Percentiles rank a stretch among this genome's conserved stretches.
Evolutionary conservation across 129 eudicot species (phyloP).

Genomic region (Artemisia argyi): DNA sequence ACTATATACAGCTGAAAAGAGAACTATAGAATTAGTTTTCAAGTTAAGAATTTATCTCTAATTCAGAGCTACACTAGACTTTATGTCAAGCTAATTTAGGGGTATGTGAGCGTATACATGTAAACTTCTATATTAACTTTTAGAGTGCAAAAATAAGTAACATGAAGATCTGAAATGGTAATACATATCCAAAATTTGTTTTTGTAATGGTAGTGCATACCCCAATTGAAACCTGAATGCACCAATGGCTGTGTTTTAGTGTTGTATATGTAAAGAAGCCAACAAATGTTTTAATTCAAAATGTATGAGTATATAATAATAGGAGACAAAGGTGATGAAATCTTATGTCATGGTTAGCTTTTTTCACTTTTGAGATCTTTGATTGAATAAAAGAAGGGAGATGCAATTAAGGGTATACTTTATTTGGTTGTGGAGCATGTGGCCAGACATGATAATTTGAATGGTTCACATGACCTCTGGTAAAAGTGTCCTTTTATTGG

Average conservation of each 20-base stretch:
- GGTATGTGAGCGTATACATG: no score
- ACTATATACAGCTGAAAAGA: background rate
- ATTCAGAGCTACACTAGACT: conserved; percentile 17
- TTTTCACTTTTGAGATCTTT: conserved; percentile 34
- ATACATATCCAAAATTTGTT: background rate
- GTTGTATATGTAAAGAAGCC: conserved; percentile 12
- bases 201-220: background rate
- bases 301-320: conserved; percentile 20
- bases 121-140: no score
- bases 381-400: conserved; percentile 25
- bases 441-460: conserved; percentile 57
- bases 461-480: conserved; percentile 50
- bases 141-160: no score
- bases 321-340: conserved; percentile 53
- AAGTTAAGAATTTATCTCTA: conserved; percentile 17
- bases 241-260: background rate
- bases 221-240: background rate
- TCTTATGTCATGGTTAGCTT: conserved; percentile 48
- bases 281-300: background rate
- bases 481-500: conserved; percentile 35
- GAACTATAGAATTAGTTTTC: conserved; percentile 1
- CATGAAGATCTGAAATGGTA: background rate
- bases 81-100: conserved; percentile 1
- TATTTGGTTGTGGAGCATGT: conserved; percentile 57
- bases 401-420: conserved; percentile 36